phyloP scores from a whole-genome alignment of 1,139 yeast genomes.

The Barnettozyma hawaiiensis region DNA sequence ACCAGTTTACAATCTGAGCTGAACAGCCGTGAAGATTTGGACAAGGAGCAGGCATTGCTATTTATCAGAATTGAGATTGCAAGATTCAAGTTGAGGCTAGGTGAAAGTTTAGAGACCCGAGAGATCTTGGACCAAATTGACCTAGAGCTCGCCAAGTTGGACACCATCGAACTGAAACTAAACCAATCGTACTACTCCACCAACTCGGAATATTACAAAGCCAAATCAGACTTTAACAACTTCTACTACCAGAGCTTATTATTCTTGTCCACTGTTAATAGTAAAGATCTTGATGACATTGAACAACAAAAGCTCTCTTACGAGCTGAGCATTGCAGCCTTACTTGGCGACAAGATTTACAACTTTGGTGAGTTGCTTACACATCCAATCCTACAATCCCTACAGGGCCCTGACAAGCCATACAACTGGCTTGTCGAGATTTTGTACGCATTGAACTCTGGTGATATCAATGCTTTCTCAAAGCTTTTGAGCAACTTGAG shows the following conservation, averaged over 20 bases:
- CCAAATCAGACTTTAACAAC: conserved; percentile 69
- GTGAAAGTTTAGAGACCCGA: conserved; percentile 59
- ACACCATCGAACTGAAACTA: conserved; percentile 61
- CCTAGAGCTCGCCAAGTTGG: conserved; percentile 51
- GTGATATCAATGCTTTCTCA: conserved; percentile 63
- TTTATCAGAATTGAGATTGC: conserved; percentile 77
- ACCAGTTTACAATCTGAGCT: conserved; percentile 41
- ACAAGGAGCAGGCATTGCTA: conserved; percentile 45
- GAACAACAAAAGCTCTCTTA: conserved; percentile 62
- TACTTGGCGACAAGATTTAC: conserved; percentile 87
- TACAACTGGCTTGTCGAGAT: conserved; percentile 73
- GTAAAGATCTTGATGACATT: conserved; percentile 43
- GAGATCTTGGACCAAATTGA: conserved; percentile 60
- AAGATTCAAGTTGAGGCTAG: conserved; percentile 55
- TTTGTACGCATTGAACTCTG: conserved; percentile 67
- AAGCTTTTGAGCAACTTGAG: conserved; percentile 38
- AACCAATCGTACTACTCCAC: conserved; percentile 82
- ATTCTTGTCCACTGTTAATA: conserved; percentile 54
- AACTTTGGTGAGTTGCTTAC: conserved; percentile 92
- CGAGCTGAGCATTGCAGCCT: conserved; percentile 80
- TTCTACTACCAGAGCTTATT: conserved; percentile 67
- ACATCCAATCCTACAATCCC: conserved; percentile 59
- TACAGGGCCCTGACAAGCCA: conserved; percentile 46
- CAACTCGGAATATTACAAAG: conserved; percentile 70
- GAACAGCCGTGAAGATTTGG: conserved; percentile 34